Evolutionary conservation across 2,329 filamentous ascomycete species (phyloP).

Genomic region (Alternaria infectoria): DNA sequence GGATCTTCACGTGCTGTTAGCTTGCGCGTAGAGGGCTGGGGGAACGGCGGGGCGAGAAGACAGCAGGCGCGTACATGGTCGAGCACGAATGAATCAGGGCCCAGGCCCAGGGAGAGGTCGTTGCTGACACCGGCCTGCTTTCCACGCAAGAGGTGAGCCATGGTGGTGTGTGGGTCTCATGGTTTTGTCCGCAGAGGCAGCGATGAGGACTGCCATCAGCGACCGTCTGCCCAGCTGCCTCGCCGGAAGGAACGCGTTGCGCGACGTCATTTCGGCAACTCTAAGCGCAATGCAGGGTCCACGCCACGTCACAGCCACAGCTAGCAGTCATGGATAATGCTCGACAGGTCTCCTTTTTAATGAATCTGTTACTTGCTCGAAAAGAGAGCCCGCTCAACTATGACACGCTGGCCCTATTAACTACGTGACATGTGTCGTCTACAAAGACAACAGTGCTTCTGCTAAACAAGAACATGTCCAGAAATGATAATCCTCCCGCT

Average conservation of each 20-base stretch:
- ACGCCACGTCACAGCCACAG: slow-evolving; percentile 12
- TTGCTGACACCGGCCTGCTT: slow-evolving; percentile 93
- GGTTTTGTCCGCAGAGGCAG: slow-evolving; percentile 22
- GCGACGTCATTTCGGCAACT: slow-evolving; percentile 27
- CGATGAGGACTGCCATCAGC: slow-evolving; percentile 12
- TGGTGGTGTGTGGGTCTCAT: slow-evolving; percentile 52
- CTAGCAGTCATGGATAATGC: background rate
- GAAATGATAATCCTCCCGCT: background rate
- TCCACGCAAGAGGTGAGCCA: slow-evolving; percentile 87
- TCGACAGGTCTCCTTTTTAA: background rate
- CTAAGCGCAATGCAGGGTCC: slow-evolving; percentile 25
- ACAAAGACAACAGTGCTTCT: background rate
- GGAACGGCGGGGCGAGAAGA: slow-evolving; percentile 21
- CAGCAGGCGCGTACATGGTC: slow-evolving; percentile 69
- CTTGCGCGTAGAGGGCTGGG: slow-evolving; percentile 8
- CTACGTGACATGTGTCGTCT: background rate
- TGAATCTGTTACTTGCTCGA: background rate
- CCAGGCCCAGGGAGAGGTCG: slow-evolving; percentile 84
- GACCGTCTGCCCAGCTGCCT: slow-evolving; percentile 13
- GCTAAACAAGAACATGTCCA: background rate
- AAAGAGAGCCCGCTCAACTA: background rate
- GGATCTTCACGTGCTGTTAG: slow-evolving; percentile 36
- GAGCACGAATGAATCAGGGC: slow-evolving; percentile 77
- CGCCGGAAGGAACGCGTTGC: slow-evolving; percentile 18
- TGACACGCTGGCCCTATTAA: background rate